These are phyloP conservation scores for Globisporangium rhizosaccharum DNA, from an alignment of 352 stramenopile genomes.

Conservation along the genomic window DNA sequence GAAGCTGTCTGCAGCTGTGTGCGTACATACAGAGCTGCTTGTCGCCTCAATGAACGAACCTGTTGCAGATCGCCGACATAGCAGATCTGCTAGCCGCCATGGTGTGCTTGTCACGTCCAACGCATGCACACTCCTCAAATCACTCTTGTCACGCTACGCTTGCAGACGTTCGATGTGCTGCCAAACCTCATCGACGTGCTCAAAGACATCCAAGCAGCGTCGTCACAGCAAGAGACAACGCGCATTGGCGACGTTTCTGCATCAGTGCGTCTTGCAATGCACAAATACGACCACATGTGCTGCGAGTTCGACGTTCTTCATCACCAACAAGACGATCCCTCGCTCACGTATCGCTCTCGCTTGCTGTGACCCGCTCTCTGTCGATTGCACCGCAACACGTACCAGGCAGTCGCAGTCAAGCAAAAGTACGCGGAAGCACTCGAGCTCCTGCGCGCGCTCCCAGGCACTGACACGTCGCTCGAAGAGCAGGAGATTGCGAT, in stretches of 20 bases:
- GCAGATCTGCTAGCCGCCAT: background rate
- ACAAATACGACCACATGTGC: background rate
- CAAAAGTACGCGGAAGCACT: conserved; percentile 70
- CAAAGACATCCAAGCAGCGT: conserved; percentile 77
- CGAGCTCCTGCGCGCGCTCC: conserved; percentile 59
- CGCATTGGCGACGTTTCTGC: conserved; percentile 76
- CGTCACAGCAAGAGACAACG: conserved; percentile 68
- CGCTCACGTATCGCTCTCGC: background rate
- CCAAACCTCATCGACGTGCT: conserved; percentile 82
- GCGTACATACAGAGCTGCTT: background rate
- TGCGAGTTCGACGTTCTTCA: background rate
- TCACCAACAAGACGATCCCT: background rate
- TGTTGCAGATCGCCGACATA: background rate
- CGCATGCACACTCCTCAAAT: background rate
- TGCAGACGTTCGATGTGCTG: conserved; percentile 73
- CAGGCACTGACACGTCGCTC: conserved; percentile 71
- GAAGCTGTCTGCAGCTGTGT: background rate
- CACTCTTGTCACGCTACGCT: background rate
- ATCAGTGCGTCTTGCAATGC: conserved; percentile 30
- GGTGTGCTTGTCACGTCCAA: background rate
- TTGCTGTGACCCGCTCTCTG: background rate
- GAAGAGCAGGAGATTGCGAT: conserved; percentile 76
- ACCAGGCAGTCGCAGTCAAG: conserved; percentile 66
- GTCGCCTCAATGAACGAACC: background rate
- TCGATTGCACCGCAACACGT: background rate